These are phyloP conservation scores for Hypoxylon lenormandii DNA, from an alignment of 495 filamentous ascomycete species.

Conservation along the genomic window DNA sequence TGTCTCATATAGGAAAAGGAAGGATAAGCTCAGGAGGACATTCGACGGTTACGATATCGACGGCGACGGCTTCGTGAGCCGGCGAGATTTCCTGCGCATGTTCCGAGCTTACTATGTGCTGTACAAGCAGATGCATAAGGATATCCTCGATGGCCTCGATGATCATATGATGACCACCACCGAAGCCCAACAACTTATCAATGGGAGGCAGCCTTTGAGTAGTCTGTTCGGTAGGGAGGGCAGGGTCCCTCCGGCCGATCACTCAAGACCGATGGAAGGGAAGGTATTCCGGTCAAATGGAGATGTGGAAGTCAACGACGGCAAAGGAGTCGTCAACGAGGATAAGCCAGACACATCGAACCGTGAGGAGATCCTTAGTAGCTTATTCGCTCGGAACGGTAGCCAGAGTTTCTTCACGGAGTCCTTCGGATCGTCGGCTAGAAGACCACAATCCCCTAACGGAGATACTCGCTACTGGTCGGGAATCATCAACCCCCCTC, in stretches of 20 bases:
- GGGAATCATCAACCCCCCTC: conserved; percentile 58
- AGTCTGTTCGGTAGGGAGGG: conserved; percentile 72
- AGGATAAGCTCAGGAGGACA: conserved; percentile 76
- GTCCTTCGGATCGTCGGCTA: conserved; percentile 46
- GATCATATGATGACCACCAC: conserved; percentile 79
- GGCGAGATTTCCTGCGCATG: conserved; percentile 90
- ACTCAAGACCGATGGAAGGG: conserved; percentile 70
- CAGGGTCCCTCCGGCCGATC: conserved; percentile 70
- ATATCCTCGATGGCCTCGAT: conserved; percentile 83
- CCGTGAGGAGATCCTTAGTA: conserved; percentile 58
- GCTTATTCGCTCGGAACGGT: conserved; percentile 52
- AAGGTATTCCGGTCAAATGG: conserved; percentile 70
- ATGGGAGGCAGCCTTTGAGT: conserved; percentile 82
- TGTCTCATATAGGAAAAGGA: conserved; percentile 82
- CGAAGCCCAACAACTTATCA: conserved; percentile 77
- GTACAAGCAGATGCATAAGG: conserved; percentile 83
- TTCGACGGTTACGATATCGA: conserved; percentile 94
- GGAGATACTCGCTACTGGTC: conserved; percentile 54
- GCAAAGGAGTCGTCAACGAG: conserved; percentile 54
- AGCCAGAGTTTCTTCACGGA: conserved; percentile 54
- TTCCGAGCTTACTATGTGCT: conserved; percentile 90
- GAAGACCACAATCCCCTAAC: conserved; percentile 46
- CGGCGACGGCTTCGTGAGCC: conserved; percentile 84
- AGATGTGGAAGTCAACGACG: conserved; percentile 71
- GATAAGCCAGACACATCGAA: conserved; percentile 57